Percentiles rank a stretch among this genome's conserved stretches.
These are phyloP conservation scores for Adenanthera pavonina DNA, from an alignment of 306 rosid species.

Conservation along the genomic window DNA sequence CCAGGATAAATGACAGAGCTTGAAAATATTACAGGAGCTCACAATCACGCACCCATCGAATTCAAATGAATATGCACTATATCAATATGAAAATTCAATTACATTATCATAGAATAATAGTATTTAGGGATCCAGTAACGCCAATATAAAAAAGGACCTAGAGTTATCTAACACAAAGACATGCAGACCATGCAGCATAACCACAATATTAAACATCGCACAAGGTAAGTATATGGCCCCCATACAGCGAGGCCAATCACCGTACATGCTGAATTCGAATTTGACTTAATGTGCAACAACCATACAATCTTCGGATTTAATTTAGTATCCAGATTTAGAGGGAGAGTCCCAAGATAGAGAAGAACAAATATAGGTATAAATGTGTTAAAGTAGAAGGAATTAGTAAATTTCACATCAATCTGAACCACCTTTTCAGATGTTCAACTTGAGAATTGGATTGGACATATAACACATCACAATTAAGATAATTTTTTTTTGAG, in stretches of 20 bases:
- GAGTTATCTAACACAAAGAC: not conserved
- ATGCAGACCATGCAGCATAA: not conserved
- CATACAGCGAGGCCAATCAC: not conserved
- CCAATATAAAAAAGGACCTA: not conserved
- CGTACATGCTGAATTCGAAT: not conserved
- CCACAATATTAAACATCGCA: not conserved
- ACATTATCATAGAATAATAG: constrained; percentile 10
- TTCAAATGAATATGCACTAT: constrained; percentile 2
- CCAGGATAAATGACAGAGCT: not conserved
- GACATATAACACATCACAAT: not conserved
- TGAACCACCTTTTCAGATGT: not conserved
- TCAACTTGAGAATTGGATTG: not conserved
- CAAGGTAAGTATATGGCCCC: not conserved
- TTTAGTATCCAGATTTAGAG: not conserved
- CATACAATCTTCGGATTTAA: constrained; percentile 1
- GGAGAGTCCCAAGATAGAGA: not conserved
- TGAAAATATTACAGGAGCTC: not conserved
- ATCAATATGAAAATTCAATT: constrained; percentile 12
- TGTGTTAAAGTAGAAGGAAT: not conserved
- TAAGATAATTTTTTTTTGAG: not conserved
- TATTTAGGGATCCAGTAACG: not conserved
- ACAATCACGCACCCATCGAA: not conserved
- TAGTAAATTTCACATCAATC: not conserved
- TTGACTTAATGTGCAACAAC: not conserved
- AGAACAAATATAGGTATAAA: not conserved